Percentiles rank a stretch among this genome's conserved stretches.
Evolutionary conservation across 768 basidiomycete species (phyloP).

Genomic region (Paxillus ammoniavirescens): DNA sequence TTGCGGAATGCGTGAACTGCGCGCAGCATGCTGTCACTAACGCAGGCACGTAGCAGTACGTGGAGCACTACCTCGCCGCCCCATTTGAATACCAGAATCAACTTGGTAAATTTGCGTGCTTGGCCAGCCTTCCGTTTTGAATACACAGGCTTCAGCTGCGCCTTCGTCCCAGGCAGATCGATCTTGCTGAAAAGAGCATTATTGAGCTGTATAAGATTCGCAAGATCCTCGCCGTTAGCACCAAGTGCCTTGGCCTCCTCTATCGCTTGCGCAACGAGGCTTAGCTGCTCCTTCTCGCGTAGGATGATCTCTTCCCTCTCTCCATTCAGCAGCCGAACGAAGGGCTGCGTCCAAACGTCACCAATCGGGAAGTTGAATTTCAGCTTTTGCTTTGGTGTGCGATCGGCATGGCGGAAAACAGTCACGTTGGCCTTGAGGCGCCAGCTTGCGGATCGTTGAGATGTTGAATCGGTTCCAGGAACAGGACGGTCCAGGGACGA

Average conservation of each 20-base stretch:
- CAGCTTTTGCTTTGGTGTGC: slow-evolving; percentile 86
- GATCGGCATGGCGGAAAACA: slow-evolving; percentile 95
- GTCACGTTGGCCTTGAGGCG: slow-evolving; percentile 90
- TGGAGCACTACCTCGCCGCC: slow-evolving; percentile 73
- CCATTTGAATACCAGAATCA: slow-evolving; percentile 98
- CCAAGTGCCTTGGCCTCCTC: slow-evolving; percentile 82
- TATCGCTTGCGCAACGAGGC: slow-evolving; percentile 79
- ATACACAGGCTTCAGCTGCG: slow-evolving; percentile 94
- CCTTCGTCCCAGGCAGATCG: slow-evolving; percentile 93
- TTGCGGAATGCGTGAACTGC: slow-evolving; percentile 92
- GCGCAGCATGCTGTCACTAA: neutral
- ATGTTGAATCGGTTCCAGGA: slow-evolving; percentile 48
- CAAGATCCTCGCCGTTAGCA: slow-evolving; percentile 81
- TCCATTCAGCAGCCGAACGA: slow-evolving; percentile 86
- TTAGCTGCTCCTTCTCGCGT: slow-evolving; percentile 84
- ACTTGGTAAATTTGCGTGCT: slow-evolving; percentile 73
- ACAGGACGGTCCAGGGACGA: slow-evolving; percentile 63
- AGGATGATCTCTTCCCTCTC: slow-evolving; percentile 96
- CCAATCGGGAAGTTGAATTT: slow-evolving; percentile 91
- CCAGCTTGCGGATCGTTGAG: slow-evolving; percentile 75
- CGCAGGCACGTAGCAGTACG: neutral
- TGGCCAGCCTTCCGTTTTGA: slow-evolving; percentile 75
- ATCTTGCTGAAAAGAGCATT: slow-evolving; percentile 94
- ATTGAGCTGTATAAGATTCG: slow-evolving; percentile 82
- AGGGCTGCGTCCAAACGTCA: slow-evolving; percentile 90